A percentile compares a stretch with the other conserved stretches of the same genome.
These are phyloP conservation scores for Exophiala sp. DNA, from an alignment of 2,329 filamentous ascomycete species.

Conservation along the genomic window DNA sequence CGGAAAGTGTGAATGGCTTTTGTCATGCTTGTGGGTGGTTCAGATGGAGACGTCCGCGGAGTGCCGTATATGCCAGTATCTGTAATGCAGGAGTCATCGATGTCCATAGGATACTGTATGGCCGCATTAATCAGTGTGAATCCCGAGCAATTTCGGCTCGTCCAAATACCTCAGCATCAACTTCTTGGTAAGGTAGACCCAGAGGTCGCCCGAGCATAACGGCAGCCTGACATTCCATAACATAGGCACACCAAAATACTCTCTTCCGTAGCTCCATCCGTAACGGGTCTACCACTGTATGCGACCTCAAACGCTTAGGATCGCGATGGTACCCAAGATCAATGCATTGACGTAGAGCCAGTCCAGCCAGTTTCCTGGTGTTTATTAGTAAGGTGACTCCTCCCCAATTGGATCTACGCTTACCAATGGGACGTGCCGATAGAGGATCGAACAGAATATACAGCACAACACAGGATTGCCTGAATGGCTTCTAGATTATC, in stretches of 20 bases:
- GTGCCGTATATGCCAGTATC: constrained; percentile 22
- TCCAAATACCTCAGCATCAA: constrained; percentile 31
- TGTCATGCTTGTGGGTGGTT: constrained; percentile 17
- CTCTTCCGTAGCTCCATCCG: constrained; percentile 29
- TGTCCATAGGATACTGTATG: constrained; percentile 31
- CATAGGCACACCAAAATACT: constrained; percentile 30
- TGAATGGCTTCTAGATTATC: constrained; percentile 35
- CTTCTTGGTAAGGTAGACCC: constrained; percentile 28
- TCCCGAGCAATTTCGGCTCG: neutral
- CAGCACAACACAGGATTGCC: constrained; percentile 32
- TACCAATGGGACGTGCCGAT: constrained; percentile 32
- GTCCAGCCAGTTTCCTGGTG: constrained; percentile 31
- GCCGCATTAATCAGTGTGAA: neutral
- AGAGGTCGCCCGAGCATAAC: constrained; percentile 31
- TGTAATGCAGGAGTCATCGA: constrained; percentile 32
- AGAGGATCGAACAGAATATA: constrained; percentile 29
- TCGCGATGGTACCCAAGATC: constrained; percentile 34
- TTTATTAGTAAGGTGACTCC: neutral
- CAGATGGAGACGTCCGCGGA: constrained; percentile 16
- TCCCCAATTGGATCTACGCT: neutral
- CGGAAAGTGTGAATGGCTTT: constrained; percentile 16
- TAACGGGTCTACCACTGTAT: constrained; percentile 9
- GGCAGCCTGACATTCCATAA: constrained; percentile 29
- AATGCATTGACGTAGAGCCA: constrained; percentile 34
- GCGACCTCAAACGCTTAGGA: constrained; percentile 6